Evolutionary conservation across 2,329 filamentous ascomycete genomes (phyloP).

Genomic region (Tetracladium maxilliforme): DNA sequence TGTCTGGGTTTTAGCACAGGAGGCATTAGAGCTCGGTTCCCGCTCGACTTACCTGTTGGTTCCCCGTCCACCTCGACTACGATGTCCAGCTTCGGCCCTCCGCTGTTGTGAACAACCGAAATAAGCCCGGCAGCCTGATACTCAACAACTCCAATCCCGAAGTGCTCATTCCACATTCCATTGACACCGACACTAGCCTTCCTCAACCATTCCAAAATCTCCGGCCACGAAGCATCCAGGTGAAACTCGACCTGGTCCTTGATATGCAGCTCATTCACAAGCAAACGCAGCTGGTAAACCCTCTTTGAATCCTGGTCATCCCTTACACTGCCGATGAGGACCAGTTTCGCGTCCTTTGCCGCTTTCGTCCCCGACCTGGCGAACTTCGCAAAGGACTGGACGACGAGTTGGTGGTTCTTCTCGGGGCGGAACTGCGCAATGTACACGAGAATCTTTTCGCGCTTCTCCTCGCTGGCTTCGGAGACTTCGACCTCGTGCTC

Average conservation of each 20-base stretch:
- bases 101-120: constrained; percentile 82
- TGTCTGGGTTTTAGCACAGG: constrained; percentile 10
- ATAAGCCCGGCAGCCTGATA: constrained; percentile 93
- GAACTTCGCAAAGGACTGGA: constrained; percentile 73
- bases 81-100: constrained; percentile 87
- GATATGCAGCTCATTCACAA: constrained; percentile 76
- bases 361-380: constrained; percentile 38
- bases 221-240: constrained; percentile 77
- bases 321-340: constrained; percentile 85
- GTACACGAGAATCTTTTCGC: constrained; percentile 67
- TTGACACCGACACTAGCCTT: constrained; percentile 79
- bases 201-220: constrained; percentile 67
- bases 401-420: constrained; percentile 83
- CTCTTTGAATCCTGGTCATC: constrained; percentile 66
- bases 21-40: too few species aligned
- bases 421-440: constrained; percentile 96
- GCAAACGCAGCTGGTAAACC: constrained; percentile 76
- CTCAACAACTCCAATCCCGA: constrained; percentile 95
- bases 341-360: constrained; percentile 45
- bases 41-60: constrained; percentile 55
- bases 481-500: constrained; percentile 60
- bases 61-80: constrained; percentile 67
- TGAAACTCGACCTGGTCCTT: constrained; percentile 77
- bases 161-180: constrained; percentile 99
- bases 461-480: constrained; percentile 48